Evolutionary conservation across 176 grass and related monocot genomes (phyloP).

Genomic region (Oryza coarctata): DNA sequence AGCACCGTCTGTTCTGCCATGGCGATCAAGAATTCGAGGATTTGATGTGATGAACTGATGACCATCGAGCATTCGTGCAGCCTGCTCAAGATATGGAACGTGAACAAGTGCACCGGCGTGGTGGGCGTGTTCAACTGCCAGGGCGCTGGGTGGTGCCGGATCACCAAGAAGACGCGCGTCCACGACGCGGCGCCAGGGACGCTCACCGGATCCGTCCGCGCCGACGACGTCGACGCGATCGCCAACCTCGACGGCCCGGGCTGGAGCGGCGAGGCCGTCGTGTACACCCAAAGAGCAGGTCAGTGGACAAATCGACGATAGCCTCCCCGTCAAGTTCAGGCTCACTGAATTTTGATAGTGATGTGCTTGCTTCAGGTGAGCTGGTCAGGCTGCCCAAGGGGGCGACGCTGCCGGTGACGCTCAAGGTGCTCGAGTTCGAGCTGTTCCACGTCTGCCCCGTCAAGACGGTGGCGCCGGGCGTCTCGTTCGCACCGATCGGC

Average conservation of each 20-base stretch:
- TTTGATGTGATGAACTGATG: background rate
- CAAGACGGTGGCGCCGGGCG: constrained; percentile 17
- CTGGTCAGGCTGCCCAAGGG: constrained; percentile 49
- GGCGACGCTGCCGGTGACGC: constrained; percentile 58
- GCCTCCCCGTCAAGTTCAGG: background rate
- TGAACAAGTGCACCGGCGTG: constrained; percentile 69
- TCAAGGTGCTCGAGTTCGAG: constrained; percentile 70
- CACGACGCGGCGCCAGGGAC: constrained; percentile 62
- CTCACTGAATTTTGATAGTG: no score
- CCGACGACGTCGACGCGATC: constrained; percentile 54
- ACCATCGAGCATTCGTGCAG: constrained; percentile 7
- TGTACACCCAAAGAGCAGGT: constrained; percentile 57
- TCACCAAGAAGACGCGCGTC: constrained; percentile 63
- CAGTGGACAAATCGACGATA: background rate
- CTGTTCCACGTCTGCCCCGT: constrained; percentile 57
- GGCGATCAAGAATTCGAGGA: background rate
- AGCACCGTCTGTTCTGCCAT: background rate
- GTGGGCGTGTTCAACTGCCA: constrained; percentile 90
- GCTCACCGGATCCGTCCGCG: constrained; percentile 39
- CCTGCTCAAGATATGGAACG: constrained; percentile 89
- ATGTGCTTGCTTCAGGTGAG: constrained; percentile 34
- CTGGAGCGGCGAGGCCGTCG: constrained; percentile 50
- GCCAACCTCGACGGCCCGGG: constrained; percentile 22
- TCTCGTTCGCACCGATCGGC: constrained; percentile 42
- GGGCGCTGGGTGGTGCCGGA: constrained; percentile 76